Evolutionary conservation across 345 rosid genomes (phyloP), one percentile per base, ranked within the genome.

Genomic region (Pistacia integerrima): DNA sequence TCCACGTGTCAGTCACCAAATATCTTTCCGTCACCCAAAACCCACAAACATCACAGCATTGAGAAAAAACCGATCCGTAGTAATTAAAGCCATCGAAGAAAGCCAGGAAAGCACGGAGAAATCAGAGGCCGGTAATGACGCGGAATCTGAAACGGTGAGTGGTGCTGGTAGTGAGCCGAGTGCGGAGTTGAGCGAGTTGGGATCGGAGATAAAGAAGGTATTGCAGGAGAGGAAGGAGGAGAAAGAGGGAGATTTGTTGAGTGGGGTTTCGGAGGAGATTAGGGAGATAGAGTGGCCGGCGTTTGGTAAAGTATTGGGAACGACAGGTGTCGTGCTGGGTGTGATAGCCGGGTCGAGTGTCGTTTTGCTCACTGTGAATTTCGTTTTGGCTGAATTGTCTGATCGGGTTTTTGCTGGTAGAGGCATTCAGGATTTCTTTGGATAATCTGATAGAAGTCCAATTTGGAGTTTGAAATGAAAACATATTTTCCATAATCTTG

Each of bases 271-370:
- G 58, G 98, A 89, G 82, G 99, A 96, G 89, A 84, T 92, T 14
- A 80, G 75, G 75, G 93, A 93, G 88, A 96, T 93, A 14, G 99
- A 96, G 80, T 93, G 99, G 99, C 99, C 97, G 2, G 87, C 86
- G 62, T 92, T 96, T 79, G 94, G 90, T 54, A 92, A 90, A 82
- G 97, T 93, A 2, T 44, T 96, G 74, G 97, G 97, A 4, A 92
- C 87, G 0, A 96, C 99, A 3, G 92, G 98, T 4, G 94, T 93
- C 4, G 99, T 93, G 74, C 87, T 96, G 18, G 99, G 94, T 3
- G 94, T 96, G 0, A 93, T 96, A 36, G 93, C 93, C 8, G 99
- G 97, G n/a, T 96, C 99, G 0, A 93, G 97, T 17, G 86, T 93
- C 69, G 94, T 90, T 61, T 84, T 93, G 88, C 93, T 96, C 4